Evolutionary conservation across 2,329 filamentous ascomycete species (phyloP).

Genomic region (Claviceps maximensis): DNA sequence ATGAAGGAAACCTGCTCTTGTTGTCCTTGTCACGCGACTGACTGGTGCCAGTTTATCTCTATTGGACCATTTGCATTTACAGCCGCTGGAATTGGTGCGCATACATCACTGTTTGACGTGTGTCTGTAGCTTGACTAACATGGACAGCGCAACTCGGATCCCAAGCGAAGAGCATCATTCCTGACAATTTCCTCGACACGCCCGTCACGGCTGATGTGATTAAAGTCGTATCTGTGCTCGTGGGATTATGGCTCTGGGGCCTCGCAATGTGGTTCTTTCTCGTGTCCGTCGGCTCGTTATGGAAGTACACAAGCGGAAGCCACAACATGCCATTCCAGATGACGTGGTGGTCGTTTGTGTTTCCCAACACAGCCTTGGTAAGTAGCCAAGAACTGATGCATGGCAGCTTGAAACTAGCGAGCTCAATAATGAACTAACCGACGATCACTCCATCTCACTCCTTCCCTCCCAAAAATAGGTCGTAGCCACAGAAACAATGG

Average conservation of each 20-base stretch:
- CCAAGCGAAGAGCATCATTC: slow-evolving; percentile 29
- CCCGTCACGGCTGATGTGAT: slow-evolving; percentile 30
- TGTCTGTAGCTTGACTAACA: background rate
- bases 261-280: slow-evolving; percentile 78
- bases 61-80: slow-evolving; percentile 60
- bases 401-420: too few species aligned
- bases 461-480: slow-evolving; percentile 15
- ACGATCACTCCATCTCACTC: background rate
- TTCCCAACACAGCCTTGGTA: slow-evolving; percentile 62
- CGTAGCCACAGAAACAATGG: slow-evolving; percentile 63
- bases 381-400: too few species aligned
- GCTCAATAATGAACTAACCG: background rate
- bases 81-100: slow-evolving; percentile 25
- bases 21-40: background rate
- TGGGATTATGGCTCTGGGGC: slow-evolving; percentile 69
- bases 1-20: background rate
- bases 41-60: slow-evolving; percentile 49
- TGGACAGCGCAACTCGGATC: slow-evolving; percentile 29
- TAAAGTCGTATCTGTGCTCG: slow-evolving; percentile 40
- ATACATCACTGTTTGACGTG: too few species aligned
- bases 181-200: slow-evolving; percentile 27
- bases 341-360: slow-evolving; percentile 77
- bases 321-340: slow-evolving; percentile 62
- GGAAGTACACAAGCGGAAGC: slow-evolving; percentile 45
- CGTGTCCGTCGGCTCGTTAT: slow-evolving; percentile 63